Evolutionary conservation across 345 rosid genomes (phyloP), one percentile per base, ranked within the genome.

Genomic region (Syzygium grande): DNA sequence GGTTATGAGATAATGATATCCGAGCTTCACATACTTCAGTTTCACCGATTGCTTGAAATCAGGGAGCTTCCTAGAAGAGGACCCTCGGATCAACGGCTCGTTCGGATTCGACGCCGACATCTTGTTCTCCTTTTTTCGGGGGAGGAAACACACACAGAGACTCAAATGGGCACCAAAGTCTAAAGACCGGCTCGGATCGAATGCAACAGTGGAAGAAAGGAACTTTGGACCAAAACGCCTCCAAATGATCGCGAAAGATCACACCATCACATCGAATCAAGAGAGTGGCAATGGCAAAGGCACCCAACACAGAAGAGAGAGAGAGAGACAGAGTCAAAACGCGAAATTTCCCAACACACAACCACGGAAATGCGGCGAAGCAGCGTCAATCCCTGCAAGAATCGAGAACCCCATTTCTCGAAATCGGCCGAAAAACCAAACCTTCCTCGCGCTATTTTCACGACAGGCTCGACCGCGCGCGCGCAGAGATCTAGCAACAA

Each of bases 31-130:
- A 51, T 93, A 89, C 88, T 92, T 93, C 80, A 93, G 91, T 63
- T 92, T 92, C 84, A 93, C 94, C n/a, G 92, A 90, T 54, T 92
- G 92, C 55, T 91, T 88, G 88, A 92, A 93, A 89, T 93, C 92
- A 17, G 93, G 94, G 53, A 93, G 87, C 59, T 86, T 59, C 29
- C 91, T 78, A n/a, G 90, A 73, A 41, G 90, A 55, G 34, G 89
- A 87, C 16, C 86, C 80, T 49, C 53, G 87, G 49, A 91, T 88
- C 86, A 89, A 86, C 55, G 89, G 79, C 13, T 84, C 59, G 14
- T 51, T 46, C 9, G 77, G 87, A n/a, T 88, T 87, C 27, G 91
- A 27, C 22, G 89, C 85, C 9, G 87, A 53, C 93, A 91, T 52
- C 80, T 73, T 34, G 46, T 73, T 73, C 49, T 34, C 80, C 19